Evolutionary conservation across 2,329 filamentous ascomycete genomes (phyloP).

Genomic region (Amauroascus niger): DNA sequence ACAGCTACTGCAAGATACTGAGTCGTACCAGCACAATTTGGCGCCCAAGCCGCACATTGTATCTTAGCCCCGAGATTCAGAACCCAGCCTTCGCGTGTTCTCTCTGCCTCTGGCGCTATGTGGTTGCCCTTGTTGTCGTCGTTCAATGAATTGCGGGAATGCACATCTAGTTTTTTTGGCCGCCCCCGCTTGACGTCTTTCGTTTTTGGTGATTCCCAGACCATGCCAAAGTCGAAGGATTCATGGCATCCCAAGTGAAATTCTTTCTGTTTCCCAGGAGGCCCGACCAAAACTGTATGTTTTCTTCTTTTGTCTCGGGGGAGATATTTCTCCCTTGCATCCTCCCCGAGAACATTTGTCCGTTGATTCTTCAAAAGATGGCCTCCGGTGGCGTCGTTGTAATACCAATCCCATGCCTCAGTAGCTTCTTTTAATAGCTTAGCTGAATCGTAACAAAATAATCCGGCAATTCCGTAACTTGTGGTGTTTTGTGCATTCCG

Average conservation of each 20-base stretch:
- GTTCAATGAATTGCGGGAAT: neutral
- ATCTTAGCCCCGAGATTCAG: slow-evolving; percentile 48
- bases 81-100: slow-evolving; percentile 42
- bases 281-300: slow-evolving; percentile 44
- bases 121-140: slow-evolving; percentile 1
- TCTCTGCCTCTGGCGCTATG: slow-evolving; percentile 16
- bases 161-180: slow-evolving; percentile 12
- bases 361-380: slow-evolving; percentile 38
- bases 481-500: slow-evolving; percentile 22
- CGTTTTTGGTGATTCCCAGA: slow-evolving; percentile 28
- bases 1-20: slow-evolving; percentile 50
- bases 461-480: slow-evolving; percentile 33
- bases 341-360: slow-evolving; percentile 26
- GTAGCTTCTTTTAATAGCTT: slow-evolving; percentile 39
- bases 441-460: slow-evolving; percentile 37
- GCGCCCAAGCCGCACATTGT: slow-evolving; percentile 43
- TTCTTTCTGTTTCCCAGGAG: slow-evolving; percentile 36
- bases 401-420: slow-evolving; percentile 47
- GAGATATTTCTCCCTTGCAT: slow-evolving; percentile 38
- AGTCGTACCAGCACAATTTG: slow-evolving; percentile 34
- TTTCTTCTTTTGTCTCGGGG: slow-evolving; percentile 24
- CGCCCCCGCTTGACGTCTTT: slow-evolving; percentile 11
- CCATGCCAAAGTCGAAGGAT: slow-evolving; percentile 38
- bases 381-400: slow-evolving; percentile 32
- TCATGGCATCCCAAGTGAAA: slow-evolving; percentile 36